Evolutionary conservation across 148 eudicot genomes (phyloP).

Genomic region (Mesembryanthemum crystallinum): DNA sequence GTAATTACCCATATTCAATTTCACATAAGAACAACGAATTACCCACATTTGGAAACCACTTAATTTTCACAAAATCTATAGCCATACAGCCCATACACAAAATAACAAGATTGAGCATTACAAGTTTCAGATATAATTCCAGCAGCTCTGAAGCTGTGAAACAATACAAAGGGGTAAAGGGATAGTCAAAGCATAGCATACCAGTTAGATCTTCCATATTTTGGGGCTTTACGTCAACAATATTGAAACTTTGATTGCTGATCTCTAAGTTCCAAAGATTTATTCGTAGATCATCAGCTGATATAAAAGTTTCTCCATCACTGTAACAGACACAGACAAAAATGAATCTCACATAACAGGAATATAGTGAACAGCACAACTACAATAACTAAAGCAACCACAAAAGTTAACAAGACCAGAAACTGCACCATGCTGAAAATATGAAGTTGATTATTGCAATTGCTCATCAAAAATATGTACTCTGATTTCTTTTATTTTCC

Average conservation of each 20-base stretch:
- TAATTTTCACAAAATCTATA: background rate
- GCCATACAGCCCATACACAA: background rate
- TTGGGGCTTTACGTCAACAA: conserved; percentile 78
- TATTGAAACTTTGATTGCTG: conserved; percentile 82
- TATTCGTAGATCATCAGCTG: conserved; percentile 83
- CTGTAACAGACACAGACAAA: conserved; percentile 36
- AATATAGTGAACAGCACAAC: background rate
- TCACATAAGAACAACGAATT: background rate
- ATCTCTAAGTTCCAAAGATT: conserved; percentile 87
- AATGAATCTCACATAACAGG: conserved; percentile 5
- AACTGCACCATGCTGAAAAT: background rate
- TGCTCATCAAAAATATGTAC: no score
- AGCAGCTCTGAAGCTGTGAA: background rate
- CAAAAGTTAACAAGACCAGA: background rate
- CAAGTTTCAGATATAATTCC: background rate
- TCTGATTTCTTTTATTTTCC: background rate
- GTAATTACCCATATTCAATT: background rate
- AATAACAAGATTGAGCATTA: background rate
- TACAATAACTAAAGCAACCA: background rate
- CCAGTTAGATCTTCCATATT: conserved; percentile 90
- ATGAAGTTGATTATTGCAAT: no score
- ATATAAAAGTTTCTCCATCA: conserved; percentile 88
- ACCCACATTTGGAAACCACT: background rate
- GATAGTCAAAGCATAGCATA: conserved; percentile 34
- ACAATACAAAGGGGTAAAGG: background rate